A percentile compares a stretch with the other conserved stretches of the same genome.
Conservation (phyloP, 2,329 filamentous ascomycete species). For the Knufia petricola region DNA sequence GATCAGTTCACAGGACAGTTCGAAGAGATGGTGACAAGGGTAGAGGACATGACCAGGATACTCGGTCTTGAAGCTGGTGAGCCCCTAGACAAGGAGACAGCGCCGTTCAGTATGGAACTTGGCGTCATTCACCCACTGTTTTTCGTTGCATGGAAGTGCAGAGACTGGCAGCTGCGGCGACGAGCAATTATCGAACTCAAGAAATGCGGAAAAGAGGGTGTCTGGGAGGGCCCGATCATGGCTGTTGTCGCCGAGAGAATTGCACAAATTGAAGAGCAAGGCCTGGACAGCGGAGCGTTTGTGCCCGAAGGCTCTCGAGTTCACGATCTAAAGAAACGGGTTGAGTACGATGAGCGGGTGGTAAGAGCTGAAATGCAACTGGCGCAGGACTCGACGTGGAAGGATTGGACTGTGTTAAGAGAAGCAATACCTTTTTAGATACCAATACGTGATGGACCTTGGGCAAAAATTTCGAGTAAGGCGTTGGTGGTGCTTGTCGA, state of each 20-base stretch:
- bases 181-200: slow-evolving; percentile 25
- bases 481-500: background rate
- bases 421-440: slow-evolving; percentile 20
- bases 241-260: slow-evolving; percentile 24
- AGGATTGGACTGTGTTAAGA: slow-evolving; percentile 18
- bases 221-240: slow-evolving; percentile 28
- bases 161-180: slow-evolving; percentile 21
- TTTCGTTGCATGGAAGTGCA: slow-evolving; percentile 27
- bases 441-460: background rate
- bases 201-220: slow-evolving; percentile 28
- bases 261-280: slow-evolving; percentile 24
- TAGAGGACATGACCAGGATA: slow-evolving; percentile 19
- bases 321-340: slow-evolving; percentile 23
- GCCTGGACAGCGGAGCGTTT: slow-evolving; percentile 12
- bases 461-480: background rate
- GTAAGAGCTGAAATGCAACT: slow-evolving; percentile 19
- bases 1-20: slow-evolving; percentile 21
- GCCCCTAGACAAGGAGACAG: slow-evolving; percentile 19
- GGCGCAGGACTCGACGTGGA: slow-evolving; percentile 17
- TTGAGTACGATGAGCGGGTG: slow-evolving; percentile 22
- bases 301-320: slow-evolving; percentile 22
- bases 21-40: slow-evolving; percentile 22
- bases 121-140: slow-evolving; percentile 28
- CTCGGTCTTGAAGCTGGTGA: slow-evolving; percentile 15
- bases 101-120: slow-evolving; percentile 25